Base-by-base conservation (phyloP, 768 basidiomycete species). In the Naganishia friedmannii region DNA sequence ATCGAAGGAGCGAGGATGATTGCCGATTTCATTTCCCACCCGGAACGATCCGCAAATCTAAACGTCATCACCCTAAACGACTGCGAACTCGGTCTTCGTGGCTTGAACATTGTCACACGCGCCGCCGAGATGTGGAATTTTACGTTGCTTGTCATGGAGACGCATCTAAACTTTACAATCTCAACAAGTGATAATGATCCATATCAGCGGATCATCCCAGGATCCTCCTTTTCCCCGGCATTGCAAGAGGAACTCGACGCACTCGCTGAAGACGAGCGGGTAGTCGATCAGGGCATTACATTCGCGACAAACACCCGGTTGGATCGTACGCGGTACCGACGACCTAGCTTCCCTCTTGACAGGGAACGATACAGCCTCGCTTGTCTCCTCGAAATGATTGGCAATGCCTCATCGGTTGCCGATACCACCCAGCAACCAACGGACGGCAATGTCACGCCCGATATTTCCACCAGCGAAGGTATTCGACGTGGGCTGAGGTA, bases 71-170 rank as follows among this genome's bases (percentile, higher is more conserved):
- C 67, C 10, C 54, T 68, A 4, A 68, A 68, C 54, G 54, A 68
- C 67, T 68, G 67, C 28, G 51, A 68, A 31, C 67, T 68, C 12
- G 67, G 67, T 12, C 23, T 55, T 9, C 53, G 67, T 8, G 67
- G 67, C 4, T n/a, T 68, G 15, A 68, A 54, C n/a, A 54, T 68
- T 13, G 54, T 68, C 26, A 55, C 53, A 15, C 53, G 67, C 12
- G 67, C 67, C 23, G 54, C 54, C 31, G 67, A 68, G 28, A 56
- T 54, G 54, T 68, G 67, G 67, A 54, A 55, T 34, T 55, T 55
- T 31, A 68, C 67, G 32, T 26, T 68, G 54, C 29, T 54, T n/a
- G 39, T 45, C 54, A 21, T 68, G 42, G 53, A 68, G 19, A 63
- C 60, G 26, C 60, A 63, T 17, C 60, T 63, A 13, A 63, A 63